These are phyloP conservation scores for Ceraceosorus guamensis DNA, from an alignment of 1,284 basidiomycete species.

Conservation along the genomic window DNA sequence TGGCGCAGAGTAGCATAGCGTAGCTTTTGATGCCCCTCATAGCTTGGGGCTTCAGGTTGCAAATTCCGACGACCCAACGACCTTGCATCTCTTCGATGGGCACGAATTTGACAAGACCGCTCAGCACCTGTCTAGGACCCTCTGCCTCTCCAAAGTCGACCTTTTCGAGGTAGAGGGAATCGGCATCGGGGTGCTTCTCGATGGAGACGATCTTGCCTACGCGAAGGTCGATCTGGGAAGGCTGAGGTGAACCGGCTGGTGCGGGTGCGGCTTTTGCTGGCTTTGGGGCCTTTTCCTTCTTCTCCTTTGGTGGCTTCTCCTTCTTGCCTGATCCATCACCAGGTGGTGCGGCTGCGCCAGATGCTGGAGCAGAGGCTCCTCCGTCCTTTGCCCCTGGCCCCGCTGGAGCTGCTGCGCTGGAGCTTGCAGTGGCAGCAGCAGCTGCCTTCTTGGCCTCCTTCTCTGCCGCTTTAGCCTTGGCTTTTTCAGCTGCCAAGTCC, in stretches of 20 bases:
- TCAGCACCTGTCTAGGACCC: constrained; percentile 44
- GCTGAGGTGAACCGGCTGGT: constrained; percentile 29
- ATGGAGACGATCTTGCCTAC: constrained; percentile 46
- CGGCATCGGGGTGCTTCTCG: constrained; percentile 44
- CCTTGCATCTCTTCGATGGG: constrained; percentile 47
- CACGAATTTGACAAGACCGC: constrained; percentile 45
- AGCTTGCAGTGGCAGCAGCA: neutral
- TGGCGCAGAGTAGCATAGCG: constrained; percentile 47
- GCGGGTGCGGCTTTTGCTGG: constrained; percentile 21
- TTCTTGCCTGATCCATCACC: constrained; percentile 9
- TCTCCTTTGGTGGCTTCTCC: constrained; percentile 19
- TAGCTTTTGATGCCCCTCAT: constrained; percentile 49
- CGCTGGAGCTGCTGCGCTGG: constrained; percentile 1
- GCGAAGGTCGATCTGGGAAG: constrained; percentile 43
- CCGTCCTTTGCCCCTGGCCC: too few species aligned
- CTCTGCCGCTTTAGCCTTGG: constrained; percentile 31
- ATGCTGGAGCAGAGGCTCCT: constrained; percentile 10
- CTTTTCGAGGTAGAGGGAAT: constrained; percentile 44
- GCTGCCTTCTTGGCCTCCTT: constrained; percentile 8
- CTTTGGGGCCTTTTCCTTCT: constrained; percentile 39
- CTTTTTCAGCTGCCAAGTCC: constrained; percentile 32
- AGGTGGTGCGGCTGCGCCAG: constrained; percentile 1
- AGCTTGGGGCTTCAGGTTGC: constrained; percentile 46
- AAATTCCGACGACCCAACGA: constrained; percentile 44
- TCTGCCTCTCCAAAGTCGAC: constrained; percentile 48